Conservation (phyloP, 2,329 filamentous ascomycete species). For the Cryphonectria japonica region DNA sequence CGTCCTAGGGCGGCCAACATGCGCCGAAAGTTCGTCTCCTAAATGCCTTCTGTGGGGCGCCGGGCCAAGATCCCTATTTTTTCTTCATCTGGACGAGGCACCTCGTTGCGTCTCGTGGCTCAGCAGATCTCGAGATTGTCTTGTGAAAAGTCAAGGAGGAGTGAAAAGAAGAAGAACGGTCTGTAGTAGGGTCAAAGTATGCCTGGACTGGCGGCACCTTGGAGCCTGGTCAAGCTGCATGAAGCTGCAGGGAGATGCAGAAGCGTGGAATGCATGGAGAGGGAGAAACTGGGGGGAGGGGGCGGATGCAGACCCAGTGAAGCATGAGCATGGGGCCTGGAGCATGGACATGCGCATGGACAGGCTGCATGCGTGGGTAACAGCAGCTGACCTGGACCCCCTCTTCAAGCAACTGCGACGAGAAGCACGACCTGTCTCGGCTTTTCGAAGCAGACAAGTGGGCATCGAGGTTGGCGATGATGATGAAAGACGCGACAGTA, state of each 20-base stretch:
- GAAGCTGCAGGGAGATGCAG: constrained; percentile 7
- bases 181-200: background rate
- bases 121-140: background rate
- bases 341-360: constrained; percentile 3
- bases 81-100: background rate
- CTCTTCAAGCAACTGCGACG: background rate
- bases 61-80: background rate
- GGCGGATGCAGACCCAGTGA: background rate
- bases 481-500: background rate
- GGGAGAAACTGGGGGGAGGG: background rate
- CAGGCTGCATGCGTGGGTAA: background rate
- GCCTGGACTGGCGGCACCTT: background rate
- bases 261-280: background rate
- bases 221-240: background rate
- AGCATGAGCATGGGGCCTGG: background rate
- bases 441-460: background rate
- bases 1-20: background rate
- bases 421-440: background rate
- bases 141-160: background rate
- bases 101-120: background rate
- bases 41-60: background rate
- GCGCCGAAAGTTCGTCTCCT: background rate
- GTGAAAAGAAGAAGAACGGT: background rate
- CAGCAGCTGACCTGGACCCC: background rate
- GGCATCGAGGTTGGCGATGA: background rate